Evolutionary conservation across 148 eudicot genomes (phyloP).

Genomic region (Simmondsia chinensis): DNA sequence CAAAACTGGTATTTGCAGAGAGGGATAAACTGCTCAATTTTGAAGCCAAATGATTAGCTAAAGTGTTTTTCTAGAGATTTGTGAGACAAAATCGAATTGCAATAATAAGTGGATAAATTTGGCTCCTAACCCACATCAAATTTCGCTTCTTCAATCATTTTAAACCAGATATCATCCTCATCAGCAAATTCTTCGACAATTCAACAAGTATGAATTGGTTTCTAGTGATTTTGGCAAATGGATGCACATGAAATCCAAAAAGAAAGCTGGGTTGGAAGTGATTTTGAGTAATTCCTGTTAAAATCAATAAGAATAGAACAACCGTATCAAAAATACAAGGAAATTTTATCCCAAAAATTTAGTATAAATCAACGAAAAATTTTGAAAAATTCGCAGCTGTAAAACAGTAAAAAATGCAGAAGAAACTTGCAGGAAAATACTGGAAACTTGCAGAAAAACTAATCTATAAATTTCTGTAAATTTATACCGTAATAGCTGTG

Average conservation of each 20-base stretch:
- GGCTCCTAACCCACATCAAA: conserved; percentile 81
- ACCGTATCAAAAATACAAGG: too few relatives aligned
- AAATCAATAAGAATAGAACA: too few relatives aligned
- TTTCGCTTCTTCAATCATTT: conserved; percentile 52
- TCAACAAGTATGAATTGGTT: neutral
- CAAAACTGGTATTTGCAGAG: conserved; percentile 67
- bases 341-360: too few relatives aligned
- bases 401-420: too few relatives aligned
- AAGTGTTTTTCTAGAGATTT: conserved; percentile 59
- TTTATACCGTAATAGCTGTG: too few relatives aligned
- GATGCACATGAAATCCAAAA: conserved; percentile 10
- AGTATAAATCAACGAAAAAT: too few relatives aligned
- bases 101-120: conserved; percentile 68
- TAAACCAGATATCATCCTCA: conserved; percentile 30
- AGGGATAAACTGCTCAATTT: conserved; percentile 81
- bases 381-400: too few relatives aligned
- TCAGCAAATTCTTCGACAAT: neutral
- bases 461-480: too few relatives aligned
- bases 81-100: conserved; percentile 74
- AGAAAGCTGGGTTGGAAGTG: conserved; percentile 6
- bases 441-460: too few relatives aligned
- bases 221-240: conserved; percentile 10
- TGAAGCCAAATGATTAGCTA: conserved; percentile 75
- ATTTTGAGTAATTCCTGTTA: conserved; percentile 9
- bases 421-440: too few relatives aligned